Evolutionary conservation across 164 flowering plant species (phyloP).

Genomic region (Dillenia suffruticosa): DNA sequence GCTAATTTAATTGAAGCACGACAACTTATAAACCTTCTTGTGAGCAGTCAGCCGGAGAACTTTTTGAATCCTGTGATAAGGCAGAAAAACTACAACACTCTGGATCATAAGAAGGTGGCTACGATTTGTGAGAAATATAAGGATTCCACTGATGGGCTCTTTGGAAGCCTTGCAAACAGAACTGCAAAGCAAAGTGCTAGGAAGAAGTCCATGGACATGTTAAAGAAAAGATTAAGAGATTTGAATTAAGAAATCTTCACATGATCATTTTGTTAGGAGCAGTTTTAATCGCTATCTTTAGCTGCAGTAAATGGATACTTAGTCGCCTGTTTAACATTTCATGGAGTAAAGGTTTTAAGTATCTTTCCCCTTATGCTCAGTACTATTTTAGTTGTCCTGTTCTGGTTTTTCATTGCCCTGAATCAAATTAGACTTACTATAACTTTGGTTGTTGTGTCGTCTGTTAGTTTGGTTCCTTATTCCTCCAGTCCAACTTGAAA

Average conservation of each 20-base stretch:
- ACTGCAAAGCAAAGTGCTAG: slow-evolving; percentile 67
- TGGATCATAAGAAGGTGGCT: slow-evolving; percentile 83
- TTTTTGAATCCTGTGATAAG: slow-evolving; percentile 91
- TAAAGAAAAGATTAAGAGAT: slow-evolving; percentile 77
- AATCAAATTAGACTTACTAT: too few species aligned
- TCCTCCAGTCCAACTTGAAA: too few species aligned
- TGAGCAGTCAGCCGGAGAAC: slow-evolving; percentile 85
- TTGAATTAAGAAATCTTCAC: slow-evolving; percentile 46
- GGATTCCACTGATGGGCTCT: slow-evolving; percentile 80
- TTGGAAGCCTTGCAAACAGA: slow-evolving; percentile 76
- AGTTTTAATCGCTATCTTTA: too few species aligned
- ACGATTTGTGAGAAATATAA: slow-evolving; percentile 73
- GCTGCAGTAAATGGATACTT: too few species aligned
- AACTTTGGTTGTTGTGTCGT: too few species aligned
- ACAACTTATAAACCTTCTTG: slow-evolving; percentile 71
- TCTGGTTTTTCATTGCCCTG: too few species aligned
- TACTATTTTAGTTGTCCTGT: too few species aligned
- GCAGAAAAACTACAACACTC: slow-evolving; percentile 57
- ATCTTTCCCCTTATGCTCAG: too few species aligned
- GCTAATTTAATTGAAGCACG: slow-evolving; percentile 69
- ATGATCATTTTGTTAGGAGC: too few species aligned
- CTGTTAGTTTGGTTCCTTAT: too few species aligned
- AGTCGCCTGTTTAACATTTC: too few species aligned
- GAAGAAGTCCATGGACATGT: slow-evolving; percentile 82
- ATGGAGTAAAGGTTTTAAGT: too few species aligned